phyloP scores from a whole-genome alignment of 208 protist species.

The Trypanosoma melophagium region DNA sequence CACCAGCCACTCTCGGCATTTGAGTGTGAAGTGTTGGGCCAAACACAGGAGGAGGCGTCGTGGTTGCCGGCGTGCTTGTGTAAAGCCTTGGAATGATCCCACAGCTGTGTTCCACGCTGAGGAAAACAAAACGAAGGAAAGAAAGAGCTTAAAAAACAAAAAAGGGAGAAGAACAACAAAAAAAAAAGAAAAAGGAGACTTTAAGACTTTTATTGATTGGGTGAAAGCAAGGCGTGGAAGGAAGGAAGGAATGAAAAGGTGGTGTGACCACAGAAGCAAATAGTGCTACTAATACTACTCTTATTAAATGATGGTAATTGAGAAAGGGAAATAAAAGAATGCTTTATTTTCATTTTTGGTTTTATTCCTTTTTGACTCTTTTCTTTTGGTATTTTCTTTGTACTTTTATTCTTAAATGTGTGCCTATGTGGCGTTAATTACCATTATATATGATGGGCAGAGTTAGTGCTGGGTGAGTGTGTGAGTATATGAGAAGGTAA shows the following conservation, averaged over 20 bases:
- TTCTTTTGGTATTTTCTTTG: too few relatives aligned
- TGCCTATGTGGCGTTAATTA: too few relatives aligned
- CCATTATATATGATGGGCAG: too few relatives aligned
- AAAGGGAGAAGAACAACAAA: not conserved
- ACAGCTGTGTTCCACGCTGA: not conserved
- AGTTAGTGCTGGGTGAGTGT: too few relatives aligned
- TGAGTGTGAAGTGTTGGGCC: slow-evolving; percentile 13
- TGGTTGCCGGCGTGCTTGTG: slow-evolving; percentile 18
- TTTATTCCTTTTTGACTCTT: too few relatives aligned
- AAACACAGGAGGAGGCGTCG: not conserved
- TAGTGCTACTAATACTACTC: too few relatives aligned
- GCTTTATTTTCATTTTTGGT: too few relatives aligned
- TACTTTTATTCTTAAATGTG: too few relatives aligned
- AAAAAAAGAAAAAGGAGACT: not conserved
- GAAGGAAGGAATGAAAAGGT: not conserved
- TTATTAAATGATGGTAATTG: too few relatives aligned
- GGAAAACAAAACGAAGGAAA: not conserved
- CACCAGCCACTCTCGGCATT: slow-evolving; percentile 19
- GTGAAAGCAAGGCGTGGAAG: not conserved
- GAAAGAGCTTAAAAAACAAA: not conserved
- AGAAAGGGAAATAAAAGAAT: not conserved
- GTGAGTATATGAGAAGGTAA: too few relatives aligned
- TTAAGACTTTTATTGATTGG: not conserved
- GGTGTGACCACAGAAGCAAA: too few relatives aligned
- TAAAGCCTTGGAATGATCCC: not conserved